These are phyloP conservation scores for Didymella segeticola DNA, from an alignment of 2,329 filamentous ascomycete species.

Conservation along the genomic window DNA sequence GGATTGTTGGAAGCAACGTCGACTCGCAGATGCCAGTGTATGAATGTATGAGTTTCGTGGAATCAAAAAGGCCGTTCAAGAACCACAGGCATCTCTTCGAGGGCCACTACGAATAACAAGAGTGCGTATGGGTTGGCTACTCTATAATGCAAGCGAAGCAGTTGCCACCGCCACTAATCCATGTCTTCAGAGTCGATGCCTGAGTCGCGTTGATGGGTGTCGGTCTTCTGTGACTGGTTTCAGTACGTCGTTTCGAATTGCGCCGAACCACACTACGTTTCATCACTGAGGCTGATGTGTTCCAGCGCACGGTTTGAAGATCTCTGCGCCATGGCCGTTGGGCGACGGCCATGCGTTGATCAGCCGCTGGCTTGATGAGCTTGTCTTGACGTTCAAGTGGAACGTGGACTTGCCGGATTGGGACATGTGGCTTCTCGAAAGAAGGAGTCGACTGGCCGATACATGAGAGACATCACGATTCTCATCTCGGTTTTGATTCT, in stretches of 20 bases:
- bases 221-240: constrained; percentile 18
- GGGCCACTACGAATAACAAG: neutral
- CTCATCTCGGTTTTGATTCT: neutral
- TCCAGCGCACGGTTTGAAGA: constrained; percentile 10
- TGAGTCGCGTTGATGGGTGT: constrained; percentile 6
- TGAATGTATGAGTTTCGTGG: neutral
- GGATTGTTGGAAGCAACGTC: neutral
- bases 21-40: neutral
- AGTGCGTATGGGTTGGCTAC: no score
- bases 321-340: constrained; percentile 7
- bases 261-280: constrained; percentile 21
- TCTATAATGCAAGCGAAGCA: no score
- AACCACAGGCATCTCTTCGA: neutral
- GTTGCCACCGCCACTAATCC: neutral
- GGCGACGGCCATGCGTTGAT: constrained; percentile 12
- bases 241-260: constrained; percentile 19
- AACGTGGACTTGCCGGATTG: neutral
- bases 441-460: neutral
- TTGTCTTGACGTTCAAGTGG: constrained; percentile 14
- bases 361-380: constrained; percentile 19
- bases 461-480: neutral
- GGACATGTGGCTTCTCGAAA: neutral
- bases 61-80: no score
- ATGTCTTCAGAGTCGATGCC: neutral
- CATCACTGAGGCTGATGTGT: constrained; percentile 15